phyloP scores from a whole-genome alignment of 73 alveolate genomes.

The Paramecium bursaria region DNA sequence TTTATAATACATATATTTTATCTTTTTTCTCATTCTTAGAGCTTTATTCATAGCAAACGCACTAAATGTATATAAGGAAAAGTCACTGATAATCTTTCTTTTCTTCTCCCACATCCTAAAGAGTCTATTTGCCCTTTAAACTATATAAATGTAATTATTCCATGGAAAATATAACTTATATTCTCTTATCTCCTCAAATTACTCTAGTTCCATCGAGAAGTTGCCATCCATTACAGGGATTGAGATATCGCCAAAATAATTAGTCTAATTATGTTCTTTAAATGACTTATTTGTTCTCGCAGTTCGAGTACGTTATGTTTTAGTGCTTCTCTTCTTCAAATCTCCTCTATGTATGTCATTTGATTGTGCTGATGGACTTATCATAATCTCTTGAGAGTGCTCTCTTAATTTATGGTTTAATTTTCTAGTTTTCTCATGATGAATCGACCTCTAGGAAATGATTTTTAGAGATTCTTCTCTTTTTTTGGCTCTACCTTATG shows the following conservation, averaged over 20 bases:
- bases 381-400: background rate
- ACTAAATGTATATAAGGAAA: background rate
- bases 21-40: background rate
- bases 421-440: background rate
- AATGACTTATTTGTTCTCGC: conserved; percentile 24
- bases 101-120: background rate
- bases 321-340: background rate
- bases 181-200: conserved; percentile 4
- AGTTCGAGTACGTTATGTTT: conserved; percentile 45
- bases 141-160: conserved; percentile 19
- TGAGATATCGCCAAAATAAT: background rate
- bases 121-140: background rate
- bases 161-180: conserved; percentile 3
- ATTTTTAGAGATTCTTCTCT: conserved; percentile 30
- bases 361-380: conserved; percentile 8
- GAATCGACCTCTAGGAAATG: background rate
- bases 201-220: conserved; percentile 43
- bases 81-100: background rate
- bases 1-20: no score
- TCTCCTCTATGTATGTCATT: conserved; percentile 3
- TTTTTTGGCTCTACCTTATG: conserved; percentile 1
- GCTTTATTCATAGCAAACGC: background rate
- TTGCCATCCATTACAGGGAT: conserved; percentile 1
- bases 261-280: background rate
- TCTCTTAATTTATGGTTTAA: conserved; percentile 1